These are phyloP conservation scores for Gypsophila paniculata DNA, from an alignment of 179 eudicot genomes.

Conservation along the genomic window DNA sequence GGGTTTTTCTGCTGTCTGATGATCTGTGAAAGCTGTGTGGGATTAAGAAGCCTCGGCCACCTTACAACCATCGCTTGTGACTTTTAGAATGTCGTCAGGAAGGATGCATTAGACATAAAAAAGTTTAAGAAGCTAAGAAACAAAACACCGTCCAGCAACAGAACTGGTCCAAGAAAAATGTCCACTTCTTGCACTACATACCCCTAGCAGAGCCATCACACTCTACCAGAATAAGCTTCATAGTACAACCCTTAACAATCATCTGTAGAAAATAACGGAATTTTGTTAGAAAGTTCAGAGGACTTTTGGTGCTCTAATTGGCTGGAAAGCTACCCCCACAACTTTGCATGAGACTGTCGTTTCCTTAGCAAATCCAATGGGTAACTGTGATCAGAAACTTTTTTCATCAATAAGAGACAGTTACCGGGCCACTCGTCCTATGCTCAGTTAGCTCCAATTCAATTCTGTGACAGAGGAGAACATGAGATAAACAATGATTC, in stretches of 20 bases:
- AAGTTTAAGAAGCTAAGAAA: neutral
- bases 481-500: neutral
- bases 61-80: constrained; percentile 45
- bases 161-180: neutral
- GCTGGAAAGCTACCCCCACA: neutral
- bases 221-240: neutral
- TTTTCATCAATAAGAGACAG: neutral
- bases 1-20: constrained; percentile 69
- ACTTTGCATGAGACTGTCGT: neutral
- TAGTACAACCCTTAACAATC: neutral
- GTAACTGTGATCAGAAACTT: neutral
- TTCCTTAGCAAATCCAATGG: neutral
- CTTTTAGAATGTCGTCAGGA: neutral
- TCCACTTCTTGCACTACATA: neutral
- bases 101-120: too few species aligned
- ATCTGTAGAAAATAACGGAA: neutral
- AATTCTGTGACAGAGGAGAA: neutral
- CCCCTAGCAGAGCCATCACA: neutral
- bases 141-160: neutral
- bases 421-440: neutral
- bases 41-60: constrained; percentile 81
- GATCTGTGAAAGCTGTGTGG: constrained; percentile 61
- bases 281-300: neutral
- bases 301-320: neutral
- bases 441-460: neutral